Percentiles rank a stretch among this genome's conserved stretches.
These are phyloP conservation scores for Camelina sativa DNA, from an alignment of 345 rosid species.

Conservation along the genomic window DNA sequence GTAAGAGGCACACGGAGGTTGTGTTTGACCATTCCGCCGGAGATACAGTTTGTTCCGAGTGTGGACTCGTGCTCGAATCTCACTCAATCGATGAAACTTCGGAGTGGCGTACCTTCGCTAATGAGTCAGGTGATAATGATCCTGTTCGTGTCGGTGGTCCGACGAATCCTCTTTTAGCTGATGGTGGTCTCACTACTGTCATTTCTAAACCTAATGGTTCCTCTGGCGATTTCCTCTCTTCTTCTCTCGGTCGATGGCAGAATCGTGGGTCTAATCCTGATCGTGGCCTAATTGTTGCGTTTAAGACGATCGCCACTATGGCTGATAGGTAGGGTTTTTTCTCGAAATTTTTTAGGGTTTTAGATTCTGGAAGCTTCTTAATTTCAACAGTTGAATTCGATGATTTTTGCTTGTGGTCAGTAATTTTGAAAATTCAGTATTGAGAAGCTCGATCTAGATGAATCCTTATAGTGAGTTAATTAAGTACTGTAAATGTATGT, in stretches of 20 bases:
- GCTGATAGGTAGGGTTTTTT: slow-evolving; percentile 68
- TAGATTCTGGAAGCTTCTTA: neutral
- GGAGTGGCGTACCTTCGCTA: slow-evolving; percentile 98
- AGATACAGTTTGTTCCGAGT: slow-evolving; percentile 97
- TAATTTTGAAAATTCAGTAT: neutral
- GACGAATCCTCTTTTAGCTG: slow-evolving; percentile 85
- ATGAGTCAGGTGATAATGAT: slow-evolving; percentile 93
- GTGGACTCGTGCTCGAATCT: slow-evolving; percentile 88
- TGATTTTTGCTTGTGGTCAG: neutral
- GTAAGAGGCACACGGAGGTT: slow-evolving; percentile 88
- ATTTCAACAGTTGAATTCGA: neutral
- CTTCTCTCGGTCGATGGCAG: slow-evolving; percentile 96
- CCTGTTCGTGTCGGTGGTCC: slow-evolving; percentile 99
- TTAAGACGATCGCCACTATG: slow-evolving; percentile 96
- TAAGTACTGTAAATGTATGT: slow-evolving; percentile 21
- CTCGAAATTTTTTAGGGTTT: slow-evolving; percentile 18
- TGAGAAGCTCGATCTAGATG: neutral
- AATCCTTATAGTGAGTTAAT: neutral
- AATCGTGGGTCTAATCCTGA: slow-evolving; percentile 96
- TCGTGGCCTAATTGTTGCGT: slow-evolving; percentile 91
- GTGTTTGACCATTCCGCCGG: slow-evolving; percentile 97
- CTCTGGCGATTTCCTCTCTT: slow-evolving; percentile 87
- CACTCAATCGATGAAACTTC: slow-evolving; percentile 98
- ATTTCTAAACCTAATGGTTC: slow-evolving; percentile 94
- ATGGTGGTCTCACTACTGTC: slow-evolving; percentile 94